Percentiles rank a stretch among this genome's conserved stretches.
Evolutionary conservation across 2,329 filamentous ascomycete species (phyloP).

Genomic region (Ophiostoma sp.): DNA sequence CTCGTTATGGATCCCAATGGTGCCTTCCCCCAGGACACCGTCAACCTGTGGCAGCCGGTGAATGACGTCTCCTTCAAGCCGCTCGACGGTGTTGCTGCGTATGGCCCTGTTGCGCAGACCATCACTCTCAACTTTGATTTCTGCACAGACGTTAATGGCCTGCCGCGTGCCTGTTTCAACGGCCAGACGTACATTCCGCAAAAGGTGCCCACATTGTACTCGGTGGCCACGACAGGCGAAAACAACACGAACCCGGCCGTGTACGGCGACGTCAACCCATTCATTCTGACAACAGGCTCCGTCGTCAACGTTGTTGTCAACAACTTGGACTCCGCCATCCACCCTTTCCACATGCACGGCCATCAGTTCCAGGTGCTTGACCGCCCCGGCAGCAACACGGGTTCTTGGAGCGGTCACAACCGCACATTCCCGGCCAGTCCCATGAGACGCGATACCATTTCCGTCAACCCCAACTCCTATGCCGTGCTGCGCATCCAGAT

Average conservation of each 20-base stretch:
- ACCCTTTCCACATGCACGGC: conserved; percentile 57
- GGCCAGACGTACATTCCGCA: conserved; percentile 66
- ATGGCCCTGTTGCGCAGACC: conserved; percentile 50
- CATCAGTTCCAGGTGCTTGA: conserved; percentile 57
- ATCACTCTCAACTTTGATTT: conserved; percentile 59
- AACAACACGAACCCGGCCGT: conserved; percentile 45
- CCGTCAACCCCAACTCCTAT: conserved; percentile 45
- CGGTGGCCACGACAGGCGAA: conserved; percentile 59
- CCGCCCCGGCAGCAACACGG: conserved; percentile 40
- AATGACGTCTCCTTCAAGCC: conserved; percentile 64
- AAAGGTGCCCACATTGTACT: conserved; percentile 71
- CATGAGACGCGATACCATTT: conserved; percentile 42
- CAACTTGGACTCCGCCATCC: conserved; percentile 48
- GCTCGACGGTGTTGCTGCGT: conserved; percentile 41
- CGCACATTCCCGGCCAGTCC: conserved; percentile 36
- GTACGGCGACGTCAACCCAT: conserved; percentile 48
- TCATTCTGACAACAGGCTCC: conserved; percentile 42
- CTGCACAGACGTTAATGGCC: conserved; percentile 61
- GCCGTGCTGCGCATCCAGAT: conserved; percentile 54
- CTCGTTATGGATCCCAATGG: conserved; percentile 42
- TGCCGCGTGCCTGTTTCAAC: conserved; percentile 64
- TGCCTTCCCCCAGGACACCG: conserved; percentile 36
- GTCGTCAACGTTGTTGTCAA: conserved; percentile 52
- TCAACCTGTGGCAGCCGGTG: conserved; percentile 50
- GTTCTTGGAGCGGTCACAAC: conserved; percentile 40